Evolutionary conservation across 2,329 filamentous ascomycete species (phyloP).

Genomic region (Cadophora sp.): DNA sequence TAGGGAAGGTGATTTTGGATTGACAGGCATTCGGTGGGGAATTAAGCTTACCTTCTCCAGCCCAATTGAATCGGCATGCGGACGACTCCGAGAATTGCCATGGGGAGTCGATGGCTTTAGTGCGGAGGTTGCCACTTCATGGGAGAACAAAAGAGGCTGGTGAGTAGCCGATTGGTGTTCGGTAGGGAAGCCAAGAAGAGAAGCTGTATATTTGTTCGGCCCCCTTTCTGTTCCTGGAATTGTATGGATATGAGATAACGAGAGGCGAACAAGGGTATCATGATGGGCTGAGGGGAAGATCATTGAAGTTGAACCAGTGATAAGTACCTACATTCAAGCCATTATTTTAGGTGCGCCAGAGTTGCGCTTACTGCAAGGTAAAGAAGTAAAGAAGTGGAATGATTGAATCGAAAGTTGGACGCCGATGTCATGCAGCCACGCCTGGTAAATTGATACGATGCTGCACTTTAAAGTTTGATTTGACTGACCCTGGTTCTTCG

Average conservation of each 20-base stretch:
- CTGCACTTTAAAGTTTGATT: background rate
- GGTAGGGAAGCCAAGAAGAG: background rate
- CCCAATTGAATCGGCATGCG: slow-evolving; percentile 7
- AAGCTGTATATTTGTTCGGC: slow-evolving; percentile 2
- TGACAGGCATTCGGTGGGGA: slow-evolving; percentile 4
- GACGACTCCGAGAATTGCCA: slow-evolving; percentile 14
- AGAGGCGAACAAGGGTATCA: background rate
- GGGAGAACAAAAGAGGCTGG: background rate
- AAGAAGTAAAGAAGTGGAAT: background rate
- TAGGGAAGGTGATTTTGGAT: slow-evolving; percentile 4
- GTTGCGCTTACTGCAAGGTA: too few species aligned
- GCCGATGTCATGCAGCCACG: background rate
- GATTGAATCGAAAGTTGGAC: background rate
- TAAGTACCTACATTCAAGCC: too few species aligned
- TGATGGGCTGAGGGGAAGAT: background rate
- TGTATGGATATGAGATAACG: background rate
- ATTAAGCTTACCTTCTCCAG: slow-evolving; percentile 5
- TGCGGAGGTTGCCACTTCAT: background rate
- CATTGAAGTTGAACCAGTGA: too few species aligned
- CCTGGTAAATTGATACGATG: background rate
- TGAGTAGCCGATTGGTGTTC: slow-evolving; percentile 3
- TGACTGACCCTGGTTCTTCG: background rate
- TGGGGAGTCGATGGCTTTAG: background rate
- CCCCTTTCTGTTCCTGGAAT: background rate
- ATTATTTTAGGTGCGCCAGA: too few species aligned